Base-by-base conservation (phyloP, 345 rosid species). In the Salix arbutifolia region DNA sequence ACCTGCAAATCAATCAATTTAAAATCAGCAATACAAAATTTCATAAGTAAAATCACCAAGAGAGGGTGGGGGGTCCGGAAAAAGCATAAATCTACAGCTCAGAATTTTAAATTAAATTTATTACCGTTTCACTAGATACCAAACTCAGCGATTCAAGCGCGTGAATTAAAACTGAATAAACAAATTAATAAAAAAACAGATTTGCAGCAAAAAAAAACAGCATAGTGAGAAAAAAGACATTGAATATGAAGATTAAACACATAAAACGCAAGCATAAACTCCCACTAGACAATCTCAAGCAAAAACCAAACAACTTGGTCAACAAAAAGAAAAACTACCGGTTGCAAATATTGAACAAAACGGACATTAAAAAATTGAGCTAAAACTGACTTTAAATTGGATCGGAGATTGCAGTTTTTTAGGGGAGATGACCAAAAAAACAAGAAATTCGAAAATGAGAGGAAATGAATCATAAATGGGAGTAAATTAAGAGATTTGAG, bases 301-400 rank as follows among this genome's bases (percentile, higher is more conserved):
- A 23, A 56, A 33, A 37, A 16, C 13, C 1, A 26, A 37, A 35
- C 35, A 42, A 21, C 21, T 14, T 2, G 35, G 1, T 40, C 5
- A 0, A 10, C 2, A 7, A 26, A 26, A 4, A 12, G 5, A 19
- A 13, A 2, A 30, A 67, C 2, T 17, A 4, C 1, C 18, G 18
- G 50, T 46, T 46, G 50, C 50, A 46, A 3, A 46, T 4, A 28
- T 18, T 46, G 42, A 77, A 28, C 44, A 42, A 8, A 69, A 37
- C 23, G 46, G 12, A 48, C 6, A 12, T 17, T 61, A 13, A 16
- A 4, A 48, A 78, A n/a, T n/a, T 50, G 2, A 33, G 64, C 25
- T 19, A 4, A 72, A 52, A 25, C 73, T 26, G 30, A 76, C 82
- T 76, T 76, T 44, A 8, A 68, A 65, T 14, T 44, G 71, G 79